A percentile compares a stretch with the other conserved stretches of the same genome.
phyloP scores from a whole-genome alignment of 495 filamentous ascomycete species.

The Lophiotrema nucula region DNA sequence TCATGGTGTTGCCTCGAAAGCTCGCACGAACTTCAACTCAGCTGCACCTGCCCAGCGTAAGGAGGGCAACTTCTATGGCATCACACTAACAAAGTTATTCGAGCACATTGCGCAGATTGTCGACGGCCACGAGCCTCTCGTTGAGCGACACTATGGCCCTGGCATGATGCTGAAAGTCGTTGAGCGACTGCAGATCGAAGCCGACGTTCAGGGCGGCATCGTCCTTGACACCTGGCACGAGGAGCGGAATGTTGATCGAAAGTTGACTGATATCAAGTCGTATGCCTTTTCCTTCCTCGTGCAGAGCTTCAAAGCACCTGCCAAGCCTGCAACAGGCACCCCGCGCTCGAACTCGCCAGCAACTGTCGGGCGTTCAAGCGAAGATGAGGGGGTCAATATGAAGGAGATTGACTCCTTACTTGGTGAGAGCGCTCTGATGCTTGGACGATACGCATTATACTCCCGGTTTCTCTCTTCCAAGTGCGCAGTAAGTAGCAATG shows the following conservation, averaged over 20 bases:
- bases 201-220: constrained; percentile 96
- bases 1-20: constrained; percentile 80
- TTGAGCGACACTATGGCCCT: constrained; percentile 87
- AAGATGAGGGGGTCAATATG: constrained; percentile 93
- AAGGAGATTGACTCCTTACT: constrained; percentile 87
- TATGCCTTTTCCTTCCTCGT: constrained; percentile 97
- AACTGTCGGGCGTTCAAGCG: constrained; percentile 53
- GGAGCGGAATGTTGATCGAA: constrained; percentile 77
- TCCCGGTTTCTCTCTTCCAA: constrained; percentile 83
- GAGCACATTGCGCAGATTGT: constrained; percentile 97
- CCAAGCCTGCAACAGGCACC: constrained; percentile 40
- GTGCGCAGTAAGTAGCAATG: constrained; percentile 68
- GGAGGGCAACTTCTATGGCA: constrained; percentile 87
- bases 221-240: constrained; percentile 94
- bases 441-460: constrained; percentile 90
- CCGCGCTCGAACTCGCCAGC: constrained; percentile 65
- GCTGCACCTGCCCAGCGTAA: constrained; percentile 55
- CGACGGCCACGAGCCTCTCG: constrained; percentile 81
- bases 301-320: constrained; percentile 81
- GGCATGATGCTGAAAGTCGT: constrained; percentile 96
- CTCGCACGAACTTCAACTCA: constrained; percentile 71
- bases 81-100: constrained; percentile 84
- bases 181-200: constrained; percentile 88
- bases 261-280: constrained; percentile 88
- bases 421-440: constrained; percentile 84